Conservation (phyloP, 129 eudicot genomes). For the Tanacetum coccineum region DNA sequence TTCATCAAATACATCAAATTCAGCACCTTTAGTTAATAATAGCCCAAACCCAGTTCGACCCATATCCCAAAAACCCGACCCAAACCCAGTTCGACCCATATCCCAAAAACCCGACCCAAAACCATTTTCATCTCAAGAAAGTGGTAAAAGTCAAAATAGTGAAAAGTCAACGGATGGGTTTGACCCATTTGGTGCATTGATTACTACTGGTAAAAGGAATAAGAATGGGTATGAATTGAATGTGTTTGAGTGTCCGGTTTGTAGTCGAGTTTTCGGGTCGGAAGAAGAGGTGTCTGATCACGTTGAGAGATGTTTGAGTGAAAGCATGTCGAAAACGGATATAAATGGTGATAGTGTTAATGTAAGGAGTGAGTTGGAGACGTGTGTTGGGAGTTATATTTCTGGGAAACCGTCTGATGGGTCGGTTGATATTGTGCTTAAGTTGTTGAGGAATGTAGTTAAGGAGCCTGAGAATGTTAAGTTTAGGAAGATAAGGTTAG, state of each 20-base stretch:
- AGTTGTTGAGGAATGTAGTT: slow-evolving; percentile 66
- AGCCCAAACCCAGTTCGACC: slow-evolving; percentile 33
- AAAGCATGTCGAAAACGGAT: slow-evolving; percentile 18
- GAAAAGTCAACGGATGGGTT: slow-evolving; percentile 47
- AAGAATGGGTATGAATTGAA: slow-evolving; percentile 68
- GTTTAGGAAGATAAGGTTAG: slow-evolving; percentile 76
- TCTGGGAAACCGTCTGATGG: slow-evolving; percentile 71
- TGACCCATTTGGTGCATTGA: slow-evolving; percentile 73
- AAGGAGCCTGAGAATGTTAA: slow-evolving; percentile 82
- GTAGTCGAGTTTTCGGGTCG: slow-evolving; percentile 52
- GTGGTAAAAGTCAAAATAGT: slow-evolving; percentile 2
- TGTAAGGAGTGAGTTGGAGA: slow-evolving; percentile 37
- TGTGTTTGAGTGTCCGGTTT: slow-evolving; percentile 89
- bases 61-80: slow-evolving; percentile 17
- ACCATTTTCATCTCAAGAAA: slow-evolving; percentile 24
- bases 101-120: slow-evolving; percentile 27
- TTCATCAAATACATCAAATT: slow-evolving; percentile 40
- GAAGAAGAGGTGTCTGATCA: slow-evolving; percentile 80
- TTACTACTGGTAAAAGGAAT: slow-evolving; percentile 75
- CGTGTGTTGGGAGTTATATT: slow-evolving; percentile 52
- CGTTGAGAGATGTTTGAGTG: slow-evolving; percentile 55
- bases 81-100: slow-evolving; percentile 29
- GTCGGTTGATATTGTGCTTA: slow-evolving; percentile 55
- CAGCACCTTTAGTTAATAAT: not conserved
- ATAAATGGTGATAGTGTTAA: not conserved